phyloP scores from a whole-genome alignment of 805 yeast genomes.

The Pichia cabralensis region DNA sequence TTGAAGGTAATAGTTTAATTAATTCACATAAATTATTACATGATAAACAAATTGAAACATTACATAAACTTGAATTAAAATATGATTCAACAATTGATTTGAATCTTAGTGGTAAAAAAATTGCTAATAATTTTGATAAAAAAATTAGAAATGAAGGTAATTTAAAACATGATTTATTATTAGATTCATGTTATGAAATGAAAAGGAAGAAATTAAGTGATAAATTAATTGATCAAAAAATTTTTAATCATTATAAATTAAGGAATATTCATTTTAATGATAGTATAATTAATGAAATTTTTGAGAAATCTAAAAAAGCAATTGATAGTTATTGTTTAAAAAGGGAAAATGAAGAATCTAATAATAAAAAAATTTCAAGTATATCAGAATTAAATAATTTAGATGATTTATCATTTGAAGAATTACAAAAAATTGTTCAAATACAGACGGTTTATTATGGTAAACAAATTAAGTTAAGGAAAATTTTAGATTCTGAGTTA shows the following conservation, averaged over 20 bases:
- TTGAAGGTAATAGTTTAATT: slow-evolving; percentile 22
- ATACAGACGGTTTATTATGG: slow-evolving; percentile 16
- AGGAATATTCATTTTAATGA: slow-evolving; percentile 12
- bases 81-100: slow-evolving; percentile 4
- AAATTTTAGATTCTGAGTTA: slow-evolving; percentile 16
- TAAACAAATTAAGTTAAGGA: slow-evolving; percentile 13
- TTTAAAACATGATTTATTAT: slow-evolving; percentile 7
- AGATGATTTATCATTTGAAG: slow-evolving; percentile 9
- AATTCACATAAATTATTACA: slow-evolving; percentile 15
- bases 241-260: slow-evolving; percentile 7
- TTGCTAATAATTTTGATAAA: slow-evolving; percentile 2
- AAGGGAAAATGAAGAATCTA: not conserved
- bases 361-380: slow-evolving; percentile 1
- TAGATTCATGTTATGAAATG: slow-evolving; percentile 6
- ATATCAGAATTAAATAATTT: slow-evolving; percentile 6
- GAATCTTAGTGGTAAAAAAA: slow-evolving; percentile 3
- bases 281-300: slow-evolving; percentile 5
- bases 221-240: slow-evolving; percentile 7
- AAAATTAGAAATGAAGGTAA: slow-evolving; percentile 3
- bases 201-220: slow-evolving; percentile 3
- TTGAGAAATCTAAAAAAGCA: slow-evolving; percentile 5
- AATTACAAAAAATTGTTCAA: slow-evolving; percentile 11
- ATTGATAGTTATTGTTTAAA: slow-evolving; percentile 6
- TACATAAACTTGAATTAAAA: slow-evolving; percentile 5
- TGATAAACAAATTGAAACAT: not conserved